Percentiles rank a stretch among this genome's conserved stretches.
Evolutionary conservation across 306 rosid species (phyloP).

Genomic region (Argentina anserina): DNA sequence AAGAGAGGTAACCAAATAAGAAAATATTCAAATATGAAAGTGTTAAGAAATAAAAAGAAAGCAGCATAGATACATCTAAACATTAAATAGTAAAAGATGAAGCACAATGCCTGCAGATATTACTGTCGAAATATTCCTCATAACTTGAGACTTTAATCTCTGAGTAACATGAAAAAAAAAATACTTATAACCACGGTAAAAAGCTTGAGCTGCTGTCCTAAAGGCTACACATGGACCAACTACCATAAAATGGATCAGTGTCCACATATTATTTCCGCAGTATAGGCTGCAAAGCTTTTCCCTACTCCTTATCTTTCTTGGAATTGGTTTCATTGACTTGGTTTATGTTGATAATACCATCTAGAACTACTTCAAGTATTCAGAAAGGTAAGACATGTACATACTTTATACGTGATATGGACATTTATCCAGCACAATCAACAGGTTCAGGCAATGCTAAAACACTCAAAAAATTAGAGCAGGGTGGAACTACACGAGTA

Average conservation of each 20-base stretch:
- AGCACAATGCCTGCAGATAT: neutral
- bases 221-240: neutral
- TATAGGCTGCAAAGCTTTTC: neutral
- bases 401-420: neutral
- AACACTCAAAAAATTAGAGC: neutral
- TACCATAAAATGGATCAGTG: neutral
- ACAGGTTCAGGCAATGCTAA: neutral
- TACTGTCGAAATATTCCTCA: neutral
- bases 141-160: neutral
- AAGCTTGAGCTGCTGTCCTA: neutral
- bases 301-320: neutral
- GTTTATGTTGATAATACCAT: neutral
- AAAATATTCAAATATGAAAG: neutral
- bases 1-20: neutral
- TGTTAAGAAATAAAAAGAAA: neutral
- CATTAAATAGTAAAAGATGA: neutral
- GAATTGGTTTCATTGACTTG: neutral
- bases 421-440: neutral
- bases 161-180: neutral
- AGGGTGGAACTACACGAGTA: neutral
- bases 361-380: neutral
- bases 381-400: neutral
- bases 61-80: neutral
- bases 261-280: neutral
- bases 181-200: neutral